These are phyloP conservation scores for Ceriops zippeliana DNA, from an alignment of 345 rosid species.

Conservation along the genomic window DNA sequence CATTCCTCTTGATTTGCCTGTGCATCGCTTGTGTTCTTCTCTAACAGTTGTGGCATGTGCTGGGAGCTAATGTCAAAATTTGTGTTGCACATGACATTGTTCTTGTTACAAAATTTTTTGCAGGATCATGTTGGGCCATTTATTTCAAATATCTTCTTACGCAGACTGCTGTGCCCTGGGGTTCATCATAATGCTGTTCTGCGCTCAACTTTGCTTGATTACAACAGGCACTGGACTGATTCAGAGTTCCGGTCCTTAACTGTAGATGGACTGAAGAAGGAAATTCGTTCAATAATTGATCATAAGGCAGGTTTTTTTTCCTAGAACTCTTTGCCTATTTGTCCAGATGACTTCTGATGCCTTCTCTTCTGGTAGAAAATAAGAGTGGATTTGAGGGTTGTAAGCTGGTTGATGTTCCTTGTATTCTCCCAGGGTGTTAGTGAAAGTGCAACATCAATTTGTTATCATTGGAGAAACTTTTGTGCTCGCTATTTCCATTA, in stretches of 20 bases:
- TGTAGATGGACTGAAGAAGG: slow-evolving; percentile 75
- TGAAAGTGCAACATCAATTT: slow-evolving; percentile 47
- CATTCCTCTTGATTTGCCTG: neutral
- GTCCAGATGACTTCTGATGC: neutral
- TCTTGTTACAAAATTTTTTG: slow-evolving; percentile 16
- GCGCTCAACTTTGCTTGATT: slow-evolving; percentile 66
- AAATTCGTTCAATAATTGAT: slow-evolving; percentile 68
- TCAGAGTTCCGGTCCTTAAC: slow-evolving; percentile 77
- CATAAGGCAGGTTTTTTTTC: slow-evolving; percentile 52
- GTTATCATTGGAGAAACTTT: slow-evolving; percentile 72
- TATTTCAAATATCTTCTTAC: slow-evolving; percentile 75
- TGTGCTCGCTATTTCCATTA: slow-evolving; percentile 62
- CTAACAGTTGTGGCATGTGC: neutral
- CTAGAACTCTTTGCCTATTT: neutral
- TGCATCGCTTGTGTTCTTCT: neutral
- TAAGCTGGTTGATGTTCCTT: slow-evolving; percentile 23
- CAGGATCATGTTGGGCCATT: slow-evolving; percentile 76
- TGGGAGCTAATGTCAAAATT: slow-evolving; percentile 3
- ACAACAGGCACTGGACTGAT: slow-evolving; percentile 72
- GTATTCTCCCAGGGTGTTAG: slow-evolving; percentile 47
- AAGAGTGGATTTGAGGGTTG: slow-evolving; percentile 12
- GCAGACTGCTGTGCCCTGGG: slow-evolving; percentile 83
- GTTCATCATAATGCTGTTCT: slow-evolving; percentile 53
- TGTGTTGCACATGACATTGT: slow-evolving; percentile 3
- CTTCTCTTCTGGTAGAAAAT: slow-evolving; percentile 2